These are phyloP conservation scores for Thalassiosira allenii DNA, from an alignment of 352 stramenopile species.

Conservation along the genomic window DNA sequence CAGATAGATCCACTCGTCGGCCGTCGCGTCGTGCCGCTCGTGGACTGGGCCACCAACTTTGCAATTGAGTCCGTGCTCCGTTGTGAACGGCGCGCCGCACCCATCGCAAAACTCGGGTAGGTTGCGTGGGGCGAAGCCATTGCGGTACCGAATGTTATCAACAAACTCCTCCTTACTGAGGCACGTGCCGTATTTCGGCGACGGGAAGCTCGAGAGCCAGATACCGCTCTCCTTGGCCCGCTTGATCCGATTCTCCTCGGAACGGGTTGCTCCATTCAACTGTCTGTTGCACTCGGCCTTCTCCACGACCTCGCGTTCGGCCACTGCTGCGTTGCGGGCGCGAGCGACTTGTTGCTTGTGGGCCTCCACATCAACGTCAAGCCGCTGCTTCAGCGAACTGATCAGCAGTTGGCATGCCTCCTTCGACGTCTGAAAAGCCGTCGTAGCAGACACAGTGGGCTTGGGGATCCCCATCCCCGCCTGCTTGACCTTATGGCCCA, in stretches of 20 bases:
- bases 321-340: too few species aligned
- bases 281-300: too few species aligned
- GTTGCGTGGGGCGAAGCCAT: conserved; percentile 19
- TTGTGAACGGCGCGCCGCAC: conserved; percentile 37
- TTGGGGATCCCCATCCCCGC: conserved; percentile 34
- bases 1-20: conserved; percentile 39
- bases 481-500: conserved; percentile 17
- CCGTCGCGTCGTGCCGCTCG: conserved; percentile 49
- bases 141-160: conserved; percentile 44
- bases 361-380: too few species aligned
- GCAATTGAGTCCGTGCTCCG: conserved; percentile 55
- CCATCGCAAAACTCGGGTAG: conserved; percentile 40
- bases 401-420: not conserved
- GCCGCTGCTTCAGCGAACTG: not conserved
- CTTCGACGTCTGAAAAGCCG: conserved; percentile 2
- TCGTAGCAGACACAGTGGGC: conserved; percentile 19
- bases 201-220: conserved; percentile 20
- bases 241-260: not conserved
- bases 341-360: too few species aligned
- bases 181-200: conserved; percentile 26
- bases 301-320: too few species aligned
- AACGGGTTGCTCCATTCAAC: too few species aligned
- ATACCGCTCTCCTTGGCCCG: not conserved
- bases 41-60: conserved; percentile 46
- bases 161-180: conserved; percentile 44